Conservation (phyloP, 768 basidiomycete species). For the Suillus hirtellus region DNA sequence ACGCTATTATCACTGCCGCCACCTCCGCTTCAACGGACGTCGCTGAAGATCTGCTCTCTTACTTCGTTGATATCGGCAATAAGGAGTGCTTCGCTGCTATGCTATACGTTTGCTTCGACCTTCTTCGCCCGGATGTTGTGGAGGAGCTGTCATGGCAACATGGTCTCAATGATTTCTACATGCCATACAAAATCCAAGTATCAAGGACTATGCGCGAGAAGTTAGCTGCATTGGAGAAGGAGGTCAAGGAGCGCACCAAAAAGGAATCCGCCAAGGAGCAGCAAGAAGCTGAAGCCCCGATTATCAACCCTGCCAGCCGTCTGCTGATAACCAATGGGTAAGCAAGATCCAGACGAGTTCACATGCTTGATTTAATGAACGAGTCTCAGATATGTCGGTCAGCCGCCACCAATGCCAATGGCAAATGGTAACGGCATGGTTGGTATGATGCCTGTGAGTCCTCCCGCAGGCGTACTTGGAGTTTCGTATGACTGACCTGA, state of each 20-base stretch:
- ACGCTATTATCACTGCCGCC: conserved; percentile 92
- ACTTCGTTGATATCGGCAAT: conserved; percentile 98
- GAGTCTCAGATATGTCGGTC: conserved; percentile 53
- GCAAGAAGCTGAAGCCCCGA: conserved; percentile 80
- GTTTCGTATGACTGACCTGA: not conserved
- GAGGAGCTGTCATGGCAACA: conserved; percentile 97
- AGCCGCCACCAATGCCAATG: conserved; percentile 59
- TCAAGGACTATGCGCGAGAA: conserved; percentile 80
- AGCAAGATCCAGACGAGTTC: conserved; percentile 10
- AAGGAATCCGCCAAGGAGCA: conserved; percentile 89
- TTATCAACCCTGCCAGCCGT: conserved; percentile 79
- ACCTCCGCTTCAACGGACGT: conserved; percentile 83
- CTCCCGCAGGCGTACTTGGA: not conserved
- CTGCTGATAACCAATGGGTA: conserved; percentile 70
- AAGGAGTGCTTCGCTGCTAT: conserved; percentile 95
- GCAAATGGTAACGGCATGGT: conserved; percentile 53
- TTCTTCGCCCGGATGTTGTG: conserved; percentile 89
- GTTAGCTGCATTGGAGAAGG: conserved; percentile 81
- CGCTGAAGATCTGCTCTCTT: conserved; percentile 91
- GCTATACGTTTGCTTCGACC: conserved; percentile 92
- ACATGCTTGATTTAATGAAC: conserved; percentile 12
- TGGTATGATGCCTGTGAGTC: conserved; percentile 63
- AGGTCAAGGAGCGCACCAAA: conserved; percentile 83
- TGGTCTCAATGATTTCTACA: conserved; percentile 94
- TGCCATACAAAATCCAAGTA: conserved; percentile 93